Percentiles rank a stretch among this genome's conserved stretches.
phyloP scores from a whole-genome alignment of 352 stramenopile genomes.

The Pythium dissimile region DNA sequence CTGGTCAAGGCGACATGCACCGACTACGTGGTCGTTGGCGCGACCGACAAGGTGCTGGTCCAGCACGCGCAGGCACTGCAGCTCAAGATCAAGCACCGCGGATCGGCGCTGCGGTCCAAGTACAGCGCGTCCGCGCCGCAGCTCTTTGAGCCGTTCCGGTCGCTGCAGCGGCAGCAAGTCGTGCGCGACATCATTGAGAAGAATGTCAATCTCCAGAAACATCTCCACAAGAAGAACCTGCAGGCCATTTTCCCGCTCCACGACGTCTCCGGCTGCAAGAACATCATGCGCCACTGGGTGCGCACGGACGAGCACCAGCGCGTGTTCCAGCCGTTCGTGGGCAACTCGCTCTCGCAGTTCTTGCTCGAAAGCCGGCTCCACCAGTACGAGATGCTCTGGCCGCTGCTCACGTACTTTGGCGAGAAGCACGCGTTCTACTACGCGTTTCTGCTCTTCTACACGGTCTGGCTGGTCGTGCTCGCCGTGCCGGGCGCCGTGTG shows the following conservation, averaged over 20 bases:
- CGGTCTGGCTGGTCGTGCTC: slow-evolving; percentile 60
- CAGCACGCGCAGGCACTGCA: slow-evolving; percentile 59
- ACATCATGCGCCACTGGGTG: slow-evolving; percentile 65
- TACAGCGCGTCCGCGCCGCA: slow-evolving; percentile 39
- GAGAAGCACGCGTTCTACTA: slow-evolving; percentile 84
- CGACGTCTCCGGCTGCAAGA: slow-evolving; percentile 51
- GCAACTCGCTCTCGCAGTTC: slow-evolving; percentile 52
- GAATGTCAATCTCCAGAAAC: slow-evolving; percentile 62
- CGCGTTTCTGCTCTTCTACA: slow-evolving; percentile 74
- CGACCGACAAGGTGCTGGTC: slow-evolving; percentile 48
- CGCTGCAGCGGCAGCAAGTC: slow-evolving; percentile 71
- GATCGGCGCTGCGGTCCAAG: slow-evolving; percentile 50
- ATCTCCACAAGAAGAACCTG: slow-evolving; percentile 52
- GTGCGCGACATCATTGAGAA: slow-evolving; percentile 72
- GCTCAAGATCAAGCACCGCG: slow-evolving; percentile 72
- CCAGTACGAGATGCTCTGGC: slow-evolving; percentile 80
- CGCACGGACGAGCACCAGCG: slow-evolving; percentile 25
- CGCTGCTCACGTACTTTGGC: slow-evolving; percentile 75
- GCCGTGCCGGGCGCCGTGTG: slow-evolving; percentile 43
- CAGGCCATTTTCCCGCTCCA: slow-evolving; percentile 65
- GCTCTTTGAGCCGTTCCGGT: slow-evolving; percentile 68
- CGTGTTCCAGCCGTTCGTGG: slow-evolving; percentile 57
- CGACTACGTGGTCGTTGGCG: slow-evolving; percentile 64
- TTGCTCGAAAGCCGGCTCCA: slow-evolving; percentile 53
- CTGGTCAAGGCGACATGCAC: slow-evolving; percentile 5